These are phyloP conservation scores for Neurospora africana DNA, from an alignment of 495 filamentous ascomycete species.

Conservation along the genomic window DNA sequence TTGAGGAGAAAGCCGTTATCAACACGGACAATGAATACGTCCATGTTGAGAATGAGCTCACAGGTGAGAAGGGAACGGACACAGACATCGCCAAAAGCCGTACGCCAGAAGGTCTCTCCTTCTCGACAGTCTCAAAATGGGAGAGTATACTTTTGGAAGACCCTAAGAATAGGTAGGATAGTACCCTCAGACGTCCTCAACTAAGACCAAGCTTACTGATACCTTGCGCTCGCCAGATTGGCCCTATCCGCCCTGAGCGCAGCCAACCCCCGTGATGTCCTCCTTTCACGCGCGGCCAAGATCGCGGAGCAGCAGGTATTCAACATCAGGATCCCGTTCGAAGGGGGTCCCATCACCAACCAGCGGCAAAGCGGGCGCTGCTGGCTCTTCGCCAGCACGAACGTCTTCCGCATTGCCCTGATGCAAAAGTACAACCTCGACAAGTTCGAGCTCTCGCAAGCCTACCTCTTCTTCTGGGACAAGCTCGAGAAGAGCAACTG, in stretches of 20 bases:
- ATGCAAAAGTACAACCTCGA: constrained; percentile 69
- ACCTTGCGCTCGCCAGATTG: constrained; percentile 28
- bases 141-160: constrained; percentile 50
- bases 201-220: not conserved
- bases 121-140: constrained; percentile 41
- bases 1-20: constrained; percentile 31
- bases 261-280: constrained; percentile 42
- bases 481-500: constrained; percentile 88
- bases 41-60: constrained; percentile 20
- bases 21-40: constrained; percentile 37
- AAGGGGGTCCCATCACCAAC: constrained; percentile 77
- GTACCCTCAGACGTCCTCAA: not conserved
- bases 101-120: constrained; percentile 31
- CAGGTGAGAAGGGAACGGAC: constrained; percentile 2
- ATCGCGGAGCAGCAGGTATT: constrained; percentile 64
- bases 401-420: constrained; percentile 74
- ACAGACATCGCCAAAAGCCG: constrained; percentile 11
- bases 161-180: constrained; percentile 47
- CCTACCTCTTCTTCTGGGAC: constrained; percentile 91
- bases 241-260: constrained; percentile 56
- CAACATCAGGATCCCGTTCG: constrained; percentile 71
- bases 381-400: constrained; percentile 83
- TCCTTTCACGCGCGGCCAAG: constrained; percentile 44
- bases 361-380: constrained; percentile 70
- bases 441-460: constrained; percentile 76